Percentiles rank a stretch among this genome's conserved stretches.
Evolutionary conservation across 768 basidiomycete genomes (phyloP).

Genomic region (Leucosporidium yakuticum): DNA sequence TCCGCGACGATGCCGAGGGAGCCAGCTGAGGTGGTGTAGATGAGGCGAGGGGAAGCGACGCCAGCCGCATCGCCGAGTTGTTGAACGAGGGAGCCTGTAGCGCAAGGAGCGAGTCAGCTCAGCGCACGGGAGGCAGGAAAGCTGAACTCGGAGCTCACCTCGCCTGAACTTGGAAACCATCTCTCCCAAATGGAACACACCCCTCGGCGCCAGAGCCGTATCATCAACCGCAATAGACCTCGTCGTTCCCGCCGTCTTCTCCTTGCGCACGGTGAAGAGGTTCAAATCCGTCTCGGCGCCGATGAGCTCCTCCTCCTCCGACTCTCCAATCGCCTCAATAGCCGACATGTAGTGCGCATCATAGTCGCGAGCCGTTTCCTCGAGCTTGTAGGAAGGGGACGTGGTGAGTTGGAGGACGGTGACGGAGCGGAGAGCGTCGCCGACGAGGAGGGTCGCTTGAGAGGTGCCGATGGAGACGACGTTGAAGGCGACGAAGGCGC

Average conservation of each 20-base stretch:
- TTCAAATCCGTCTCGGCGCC: slow-evolving; percentile 63
- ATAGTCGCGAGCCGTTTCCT: slow-evolving; percentile 65
- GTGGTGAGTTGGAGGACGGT: slow-evolving; percentile 57
- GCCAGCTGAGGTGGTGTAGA: slow-evolving; percentile 74
- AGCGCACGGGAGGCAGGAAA: slow-evolving; percentile 38
- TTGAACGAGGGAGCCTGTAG: slow-evolving; percentile 55
- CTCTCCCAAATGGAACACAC: slow-evolving; percentile 69
- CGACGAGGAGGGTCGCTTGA: slow-evolving; percentile 52
- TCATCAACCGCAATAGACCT: slow-evolving; percentile 46
- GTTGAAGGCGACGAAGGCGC: slow-evolving; percentile 71
- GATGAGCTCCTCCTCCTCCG: slow-evolving; percentile 47
- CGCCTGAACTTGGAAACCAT: slow-evolving; percentile 61
- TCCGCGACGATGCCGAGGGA: slow-evolving; percentile 68
- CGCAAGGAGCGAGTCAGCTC: background rate
- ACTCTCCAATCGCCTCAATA: slow-evolving; percentile 47
- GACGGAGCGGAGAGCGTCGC: slow-evolving; percentile 74
- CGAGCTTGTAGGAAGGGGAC: slow-evolving; percentile 40
- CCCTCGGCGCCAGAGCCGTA: slow-evolving; percentile 56
- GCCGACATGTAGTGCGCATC: slow-evolving; percentile 66
- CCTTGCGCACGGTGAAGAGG: slow-evolving; percentile 24
- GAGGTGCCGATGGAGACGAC: slow-evolving; percentile 50
- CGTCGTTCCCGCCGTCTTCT: slow-evolving; percentile 43
- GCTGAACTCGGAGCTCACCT: slow-evolving; percentile 28
- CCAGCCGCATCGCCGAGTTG: slow-evolving; percentile 45
- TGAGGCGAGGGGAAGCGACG: slow-evolving; percentile 54